Evolutionary conservation across 2,329 filamentous ascomycete species (phyloP), one percentile per base, ranked within the genome.

Genomic region (Verticillium tricorpus): DNA sequence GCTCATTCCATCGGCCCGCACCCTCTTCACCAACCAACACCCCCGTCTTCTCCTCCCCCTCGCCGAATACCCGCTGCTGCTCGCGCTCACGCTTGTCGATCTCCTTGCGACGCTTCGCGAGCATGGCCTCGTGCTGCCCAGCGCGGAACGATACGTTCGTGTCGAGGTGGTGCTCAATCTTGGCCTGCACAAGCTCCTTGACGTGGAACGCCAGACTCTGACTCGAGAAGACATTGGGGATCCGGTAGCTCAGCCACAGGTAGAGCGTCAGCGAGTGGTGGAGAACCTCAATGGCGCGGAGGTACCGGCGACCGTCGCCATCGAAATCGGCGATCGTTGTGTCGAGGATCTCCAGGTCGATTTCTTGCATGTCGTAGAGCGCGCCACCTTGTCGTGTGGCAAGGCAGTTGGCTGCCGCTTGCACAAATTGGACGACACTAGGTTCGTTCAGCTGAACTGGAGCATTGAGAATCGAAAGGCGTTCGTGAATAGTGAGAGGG

Each of bases 221-320:
- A 66, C 89, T 91, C 6, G 80, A 84, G 73, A 97, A 96, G 58
- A 96, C 82, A 57, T 91, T 91, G 3, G 87, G 82, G 73, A 94
- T 96, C 7, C 94, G 89, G 75, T 94, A 98, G 68, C 91, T 94
- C 17, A 99, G 81, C 95, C 95, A 99, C 2, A 96, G 82, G 72
- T 98, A 99, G 56, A 93, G 78, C 55, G 94, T 92, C 40, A 99
- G 79, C 32, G 86, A 82, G 69, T 91, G 91, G 77, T 99, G 95
- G 17, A 99, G 81, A 3, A 78, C 74, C 73, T 99, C 95, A 22
- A 98, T 79, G 9, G 80, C 76, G 60, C 80, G 78, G 12, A 99
- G 80, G 67, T 92, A 91, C 6, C 73, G 67, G 14, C 34, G 61
- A 40, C 64, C 64, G 31, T 65, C 58, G n/a, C 58, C 55, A n/a